A percentile compares a stretch with the other conserved stretches of the same genome.
Conservation (phyloP, 768 basidiomycete genomes). For the Macrolepiota fuliginosa region DNA sequence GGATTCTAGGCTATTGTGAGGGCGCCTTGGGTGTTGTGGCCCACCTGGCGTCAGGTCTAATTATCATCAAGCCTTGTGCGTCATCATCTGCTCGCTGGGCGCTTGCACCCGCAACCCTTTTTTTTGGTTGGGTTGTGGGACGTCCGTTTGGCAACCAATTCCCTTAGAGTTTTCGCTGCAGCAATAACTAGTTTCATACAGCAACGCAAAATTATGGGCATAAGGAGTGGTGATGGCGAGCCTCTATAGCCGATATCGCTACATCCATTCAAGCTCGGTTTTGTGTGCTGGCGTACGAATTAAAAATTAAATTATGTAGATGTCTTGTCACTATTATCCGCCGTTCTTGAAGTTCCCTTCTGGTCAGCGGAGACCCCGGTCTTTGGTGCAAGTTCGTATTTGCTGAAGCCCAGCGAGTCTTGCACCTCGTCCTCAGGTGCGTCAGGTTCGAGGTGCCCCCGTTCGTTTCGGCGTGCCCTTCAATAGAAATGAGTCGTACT, state of each 20-base stretch:
- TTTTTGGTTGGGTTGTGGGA: no score
- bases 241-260: neutral
- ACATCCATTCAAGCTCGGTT: neutral
- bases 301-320: constrained; percentile 2
- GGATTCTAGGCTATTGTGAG: no score
- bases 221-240: neutral
- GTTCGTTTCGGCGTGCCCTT: constrained; percentile 83
- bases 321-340: neutral
- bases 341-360: neutral
- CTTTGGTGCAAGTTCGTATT: constrained; percentile 55
- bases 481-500: neutral
- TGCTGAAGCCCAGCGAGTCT: constrained; percentile 73
- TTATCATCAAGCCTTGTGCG: no score
- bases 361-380: constrained; percentile 20
- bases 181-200: constrained; percentile 26
- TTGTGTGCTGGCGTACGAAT: no score
- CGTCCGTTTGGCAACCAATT: no score
- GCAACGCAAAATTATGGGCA: neutral
- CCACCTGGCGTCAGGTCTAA: no score
- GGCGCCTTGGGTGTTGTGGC: no score
- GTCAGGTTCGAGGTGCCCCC: constrained; percentile 89
- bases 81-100: no score
- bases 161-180: no score
- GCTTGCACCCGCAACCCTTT: no score
- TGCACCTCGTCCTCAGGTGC: constrained; percentile 79